phyloP scores from a whole-genome alignment of 2,329 filamentous ascomycete genomes.

The Colletotrichum brevisporum region DNA sequence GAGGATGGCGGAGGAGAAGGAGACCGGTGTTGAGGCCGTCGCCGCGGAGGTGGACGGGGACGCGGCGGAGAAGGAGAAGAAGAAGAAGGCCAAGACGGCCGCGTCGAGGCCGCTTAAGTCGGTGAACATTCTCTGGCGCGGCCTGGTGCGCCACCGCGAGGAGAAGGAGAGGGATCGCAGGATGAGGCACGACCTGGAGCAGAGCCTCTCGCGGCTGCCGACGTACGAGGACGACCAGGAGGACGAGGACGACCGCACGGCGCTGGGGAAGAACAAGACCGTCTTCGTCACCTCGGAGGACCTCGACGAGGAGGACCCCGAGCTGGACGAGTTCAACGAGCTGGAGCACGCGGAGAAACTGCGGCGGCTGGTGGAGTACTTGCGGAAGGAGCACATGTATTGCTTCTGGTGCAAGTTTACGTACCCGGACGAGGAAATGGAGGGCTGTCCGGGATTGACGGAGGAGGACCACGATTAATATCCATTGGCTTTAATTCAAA shows the following conservation, averaged over 20 bases:
- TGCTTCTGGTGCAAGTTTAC: conserved; percentile 97
- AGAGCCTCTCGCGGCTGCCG: conserved; percentile 74
- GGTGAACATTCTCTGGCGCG: conserved; percentile 85
- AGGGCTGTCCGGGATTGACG: conserved; percentile 87
- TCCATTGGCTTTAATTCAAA: neutral
- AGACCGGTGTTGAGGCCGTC: conserved; percentile 35
- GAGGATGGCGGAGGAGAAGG: conserved; percentile 74
- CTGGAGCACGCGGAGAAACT: conserved; percentile 78
- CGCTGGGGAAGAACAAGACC: conserved; percentile 71
- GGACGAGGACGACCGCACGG: conserved; percentile 78
- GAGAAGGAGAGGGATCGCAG: conserved; percentile 77
- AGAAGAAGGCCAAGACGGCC: conserved; percentile 50
- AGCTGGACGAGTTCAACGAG: conserved; percentile 84
- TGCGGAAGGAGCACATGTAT: conserved; percentile 82
- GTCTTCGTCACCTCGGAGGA: conserved; percentile 75
- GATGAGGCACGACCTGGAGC: conserved; percentile 76
- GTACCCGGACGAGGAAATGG: conserved; percentile 82
- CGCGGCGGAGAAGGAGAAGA: conserved; percentile 43
- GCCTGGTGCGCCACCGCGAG: conserved; percentile 77
- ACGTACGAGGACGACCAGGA: conserved; percentile 78
- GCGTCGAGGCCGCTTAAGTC: conserved; percentile 70
- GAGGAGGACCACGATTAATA: conserved; percentile 83
- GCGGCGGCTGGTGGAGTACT: conserved; percentile 73
- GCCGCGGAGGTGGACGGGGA: conserved; percentile 21
- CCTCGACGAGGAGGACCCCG: conserved; percentile 82